Evolutionary conservation across 23 red algal species (phyloP).

Genomic region (Gracilaria domingensis): DNA sequence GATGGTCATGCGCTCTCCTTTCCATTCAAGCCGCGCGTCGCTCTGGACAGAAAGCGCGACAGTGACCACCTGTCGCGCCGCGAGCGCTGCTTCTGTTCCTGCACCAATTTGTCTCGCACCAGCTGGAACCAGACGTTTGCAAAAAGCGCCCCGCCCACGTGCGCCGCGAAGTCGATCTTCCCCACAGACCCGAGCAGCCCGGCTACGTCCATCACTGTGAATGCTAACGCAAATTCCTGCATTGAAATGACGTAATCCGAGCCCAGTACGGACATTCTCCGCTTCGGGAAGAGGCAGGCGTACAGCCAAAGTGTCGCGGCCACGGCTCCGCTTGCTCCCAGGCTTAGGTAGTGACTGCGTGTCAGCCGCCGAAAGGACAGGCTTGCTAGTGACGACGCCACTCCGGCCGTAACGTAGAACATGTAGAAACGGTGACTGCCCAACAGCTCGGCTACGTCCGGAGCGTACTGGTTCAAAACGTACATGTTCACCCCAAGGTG

Average conservation of each 20-base stretch:
- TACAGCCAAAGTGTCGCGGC: slow-evolving; percentile 76
- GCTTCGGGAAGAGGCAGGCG: slow-evolving; percentile 72
- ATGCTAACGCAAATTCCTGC: slow-evolving; percentile 70
- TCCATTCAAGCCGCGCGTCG: not conserved
- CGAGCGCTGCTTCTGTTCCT: slow-evolving; percentile 13
- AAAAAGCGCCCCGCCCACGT: slow-evolving; percentile 81
- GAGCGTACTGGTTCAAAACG: slow-evolving; percentile 68
- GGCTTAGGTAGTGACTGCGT: slow-evolving; percentile 40
- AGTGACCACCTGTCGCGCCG: not conserved
- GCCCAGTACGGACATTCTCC: slow-evolving; percentile 71
- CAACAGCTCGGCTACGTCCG: slow-evolving; percentile 64
- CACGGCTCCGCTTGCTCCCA: slow-evolving; percentile 80
- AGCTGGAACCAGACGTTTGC: slow-evolving; percentile 69
- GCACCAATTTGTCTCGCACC: slow-evolving; percentile 57
- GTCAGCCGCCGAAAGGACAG: slow-evolving; percentile 65
- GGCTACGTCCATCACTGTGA: slow-evolving; percentile 72
- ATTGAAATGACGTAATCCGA: slow-evolving; percentile 42
- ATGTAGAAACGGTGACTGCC: slow-evolving; percentile 64
- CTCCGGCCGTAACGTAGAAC: slow-evolving; percentile 74
- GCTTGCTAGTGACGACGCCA: slow-evolving; percentile 69
- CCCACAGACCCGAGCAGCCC: slow-evolving; percentile 74
- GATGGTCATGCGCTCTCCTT: slow-evolving; percentile 10
- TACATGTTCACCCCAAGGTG: slow-evolving; percentile 83
- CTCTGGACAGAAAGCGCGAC: slow-evolving; percentile 9
- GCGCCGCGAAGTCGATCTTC: slow-evolving; percentile 83